Evolutionary conservation across 345 rosid genomes (phyloP).

Genomic region (Microcos paniculata): DNA sequence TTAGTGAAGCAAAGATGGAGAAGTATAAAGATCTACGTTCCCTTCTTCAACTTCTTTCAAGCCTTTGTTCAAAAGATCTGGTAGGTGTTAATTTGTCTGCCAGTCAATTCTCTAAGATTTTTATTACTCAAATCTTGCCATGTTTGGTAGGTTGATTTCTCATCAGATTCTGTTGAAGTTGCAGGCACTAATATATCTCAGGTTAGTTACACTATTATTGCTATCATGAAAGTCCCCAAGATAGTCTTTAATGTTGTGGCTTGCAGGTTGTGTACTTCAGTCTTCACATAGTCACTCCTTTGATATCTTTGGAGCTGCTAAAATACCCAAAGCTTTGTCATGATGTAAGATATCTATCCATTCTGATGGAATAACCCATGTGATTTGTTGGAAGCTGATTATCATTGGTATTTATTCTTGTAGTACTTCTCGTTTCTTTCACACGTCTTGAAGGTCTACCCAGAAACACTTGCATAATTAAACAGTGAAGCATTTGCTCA

Average conservation of each 20-base stretch:
- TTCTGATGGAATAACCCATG: neutral
- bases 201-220: constrained; percentile 42
- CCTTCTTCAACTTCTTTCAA: constrained; percentile 94
- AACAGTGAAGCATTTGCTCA: constrained; percentile 72
- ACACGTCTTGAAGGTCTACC: constrained; percentile 94
- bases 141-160: constrained; percentile 75
- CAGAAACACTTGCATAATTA: constrained; percentile 79
- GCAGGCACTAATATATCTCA: constrained; percentile 76
- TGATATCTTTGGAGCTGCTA: constrained; percentile 85
- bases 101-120: neutral
- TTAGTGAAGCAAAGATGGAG: constrained; percentile 79
- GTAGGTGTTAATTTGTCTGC: constrained; percentile 31
- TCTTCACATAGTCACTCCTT: constrained; percentile 86
- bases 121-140: neutral
- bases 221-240: constrained; percentile 18
- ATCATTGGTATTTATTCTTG: constrained; percentile 28
- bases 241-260: constrained; percentile 34
- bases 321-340: constrained; percentile 98
- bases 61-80: constrained; percentile 93
- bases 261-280: constrained; percentile 92
- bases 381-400: constrained; percentile 20
- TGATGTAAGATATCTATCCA: constrained; percentile 61
- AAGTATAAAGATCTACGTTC: constrained; percentile 91
- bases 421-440: constrained; percentile 87
- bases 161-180: constrained; percentile 71